These are phyloP conservation scores for Hippophae rhamnoides DNA, from an alignment of 306 rosid genomes.

Conservation along the genomic window DNA sequence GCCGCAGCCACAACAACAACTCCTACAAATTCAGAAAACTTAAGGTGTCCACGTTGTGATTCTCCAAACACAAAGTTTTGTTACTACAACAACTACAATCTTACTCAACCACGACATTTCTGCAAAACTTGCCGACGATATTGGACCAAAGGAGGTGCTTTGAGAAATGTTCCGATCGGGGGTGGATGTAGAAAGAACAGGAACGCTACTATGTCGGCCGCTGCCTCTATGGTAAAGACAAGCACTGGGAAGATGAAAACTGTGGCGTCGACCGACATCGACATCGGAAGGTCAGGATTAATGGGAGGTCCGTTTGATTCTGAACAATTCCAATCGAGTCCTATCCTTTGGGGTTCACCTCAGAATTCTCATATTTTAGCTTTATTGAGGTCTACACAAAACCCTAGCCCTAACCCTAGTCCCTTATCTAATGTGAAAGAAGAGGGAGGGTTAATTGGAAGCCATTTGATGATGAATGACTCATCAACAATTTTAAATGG, in stretches of 20 bases:
- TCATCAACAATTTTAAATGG: slow-evolving; percentile 25
- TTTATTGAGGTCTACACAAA: slow-evolving; percentile 39
- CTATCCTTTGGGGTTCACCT: slow-evolving; percentile 82
- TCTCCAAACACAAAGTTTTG: slow-evolving; percentile 87
- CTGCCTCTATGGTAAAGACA: slow-evolving; percentile 16
- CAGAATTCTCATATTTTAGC: slow-evolving; percentile 67
- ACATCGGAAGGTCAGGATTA: slow-evolving; percentile 40
- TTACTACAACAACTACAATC: slow-evolving; percentile 87
- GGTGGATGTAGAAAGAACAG: slow-evolving; percentile 73
- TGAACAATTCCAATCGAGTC: slow-evolving; percentile 28
- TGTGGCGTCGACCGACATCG: slow-evolving; percentile 41
- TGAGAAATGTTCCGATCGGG: slow-evolving; percentile 62
- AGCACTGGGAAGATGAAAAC: slow-evolving; percentile 44
- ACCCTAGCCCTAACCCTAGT: slow-evolving; percentile 66
- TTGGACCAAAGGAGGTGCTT: slow-evolving; percentile 83
- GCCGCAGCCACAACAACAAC: slow-evolving; percentile 11
- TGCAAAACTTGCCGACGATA: slow-evolving; percentile 97
- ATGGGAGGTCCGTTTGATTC: slow-evolving; percentile 31
- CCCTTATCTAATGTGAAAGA: slow-evolving; percentile 30
- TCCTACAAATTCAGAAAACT: slow-evolving; percentile 32
- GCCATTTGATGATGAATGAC: slow-evolving; percentile 37
- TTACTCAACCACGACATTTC: slow-evolving; percentile 97
- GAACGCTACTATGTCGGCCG: slow-evolving; percentile 22
- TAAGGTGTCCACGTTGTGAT: slow-evolving; percentile 71
- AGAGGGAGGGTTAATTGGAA: slow-evolving; percentile 39